These are phyloP conservation scores for Fraxinus nigra DNA, from an alignment of 305 asterid genomes.

Conservation along the genomic window DNA sequence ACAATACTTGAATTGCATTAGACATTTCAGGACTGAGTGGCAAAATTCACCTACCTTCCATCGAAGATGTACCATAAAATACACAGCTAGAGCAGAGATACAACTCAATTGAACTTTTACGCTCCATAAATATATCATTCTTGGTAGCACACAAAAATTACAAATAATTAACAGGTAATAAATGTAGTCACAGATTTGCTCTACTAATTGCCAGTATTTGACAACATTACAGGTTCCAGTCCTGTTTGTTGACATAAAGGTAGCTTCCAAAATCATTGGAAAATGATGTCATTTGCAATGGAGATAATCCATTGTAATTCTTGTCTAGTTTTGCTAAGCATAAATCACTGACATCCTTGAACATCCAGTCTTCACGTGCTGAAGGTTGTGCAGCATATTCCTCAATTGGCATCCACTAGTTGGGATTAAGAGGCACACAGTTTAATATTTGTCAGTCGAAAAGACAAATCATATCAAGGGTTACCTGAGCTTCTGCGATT, in stretches of 20 bases:
- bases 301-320: slow-evolving; percentile 55
- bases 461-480: not conserved
- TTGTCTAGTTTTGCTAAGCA: slow-evolving; percentile 51
- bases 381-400: slow-evolving; percentile 58
- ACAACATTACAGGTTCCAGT: slow-evolving; percentile 27
- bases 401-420: slow-evolving; percentile 75
- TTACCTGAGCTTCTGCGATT: slow-evolving; percentile 74
- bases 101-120: not conserved
- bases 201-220: not conserved
- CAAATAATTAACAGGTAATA: no score
- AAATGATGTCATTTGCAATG: slow-evolving; percentile 40
- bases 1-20: no score
- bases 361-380: slow-evolving; percentile 38
- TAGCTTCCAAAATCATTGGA: slow-evolving; percentile 40
- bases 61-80: no score
- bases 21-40: no score
- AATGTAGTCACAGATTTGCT: not conserved
- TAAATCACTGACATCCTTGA: slow-evolving; percentile 53
- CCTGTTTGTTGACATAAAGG: slow-evolving; percentile 48
- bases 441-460: not conserved
- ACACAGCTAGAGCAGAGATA: no score
- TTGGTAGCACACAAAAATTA: no score
- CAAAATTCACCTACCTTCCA: no score
- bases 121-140: no score
- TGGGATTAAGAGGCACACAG: not conserved